These are phyloP conservation scores for Suhomyces maxii DNA, from an alignment of 1,139 yeast genomes.

Conservation along the genomic window DNA sequence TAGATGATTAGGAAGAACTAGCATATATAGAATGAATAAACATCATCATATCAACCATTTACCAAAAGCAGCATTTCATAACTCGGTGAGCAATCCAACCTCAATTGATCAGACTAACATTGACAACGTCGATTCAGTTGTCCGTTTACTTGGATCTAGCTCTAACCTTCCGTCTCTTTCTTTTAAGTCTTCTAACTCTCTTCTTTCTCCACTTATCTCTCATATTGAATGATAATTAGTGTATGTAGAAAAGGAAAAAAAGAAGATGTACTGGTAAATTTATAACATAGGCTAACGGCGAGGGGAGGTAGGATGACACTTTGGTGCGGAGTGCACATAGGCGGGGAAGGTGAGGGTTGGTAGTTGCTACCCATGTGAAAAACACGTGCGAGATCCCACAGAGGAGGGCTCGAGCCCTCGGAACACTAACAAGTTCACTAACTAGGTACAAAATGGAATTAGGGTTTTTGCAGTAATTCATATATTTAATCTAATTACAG, in stretches of 20 bases:
- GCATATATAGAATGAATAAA: conserved; percentile 10
- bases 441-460: not conserved
- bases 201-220: conserved; percentile 98
- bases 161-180: conserved; percentile 99
- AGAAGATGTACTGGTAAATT: conserved; percentile 12
- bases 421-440: not conserved
- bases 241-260: conserved; percentile 17
- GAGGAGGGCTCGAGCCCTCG: conserved; percentile 11
- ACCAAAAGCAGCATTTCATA: conserved; percentile 9
- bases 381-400: conserved; percentile 6
- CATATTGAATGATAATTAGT: conserved; percentile 51
- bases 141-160: conserved; percentile 96
- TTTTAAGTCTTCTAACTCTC: conserved; percentile 99
- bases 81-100: not conserved
- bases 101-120: not conserved
- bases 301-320: conserved; percentile 6
- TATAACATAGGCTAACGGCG: conserved; percentile 11
- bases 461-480: conserved; percentile 1
- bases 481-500: conserved; percentile 2
- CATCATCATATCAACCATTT: conserved; percentile 3
- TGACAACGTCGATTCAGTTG: conserved; percentile 19
- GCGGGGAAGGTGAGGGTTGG: conserved; percentile 1
- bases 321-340: conserved; percentile 1
- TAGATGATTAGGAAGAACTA: conserved; percentile 15
- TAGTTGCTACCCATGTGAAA: not conserved